Conservation (phyloP, 2,329 filamentous ascomycete species). For the Fusarium veterinarium region DNA sequence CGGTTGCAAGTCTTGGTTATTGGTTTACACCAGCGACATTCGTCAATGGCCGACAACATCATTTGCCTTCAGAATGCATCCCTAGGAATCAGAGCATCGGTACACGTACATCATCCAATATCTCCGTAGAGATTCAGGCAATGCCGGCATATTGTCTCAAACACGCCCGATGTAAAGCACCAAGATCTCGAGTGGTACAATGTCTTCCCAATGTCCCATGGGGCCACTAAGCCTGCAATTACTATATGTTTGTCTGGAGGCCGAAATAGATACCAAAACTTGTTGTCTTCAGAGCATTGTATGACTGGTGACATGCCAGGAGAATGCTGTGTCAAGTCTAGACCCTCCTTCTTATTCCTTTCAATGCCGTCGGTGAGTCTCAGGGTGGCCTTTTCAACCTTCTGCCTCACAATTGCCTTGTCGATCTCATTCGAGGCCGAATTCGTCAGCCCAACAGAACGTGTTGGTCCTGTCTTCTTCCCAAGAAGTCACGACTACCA, state of each 20-base stretch:
- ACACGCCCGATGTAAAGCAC: neutral
- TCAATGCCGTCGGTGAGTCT: conserved; percentile 21
- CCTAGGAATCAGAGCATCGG: neutral
- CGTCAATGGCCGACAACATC: neutral
- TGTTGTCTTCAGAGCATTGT: neutral
- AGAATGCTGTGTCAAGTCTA: conserved; percentile 31
- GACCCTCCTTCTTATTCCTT: conserved; percentile 21
- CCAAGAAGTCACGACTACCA: neutral
- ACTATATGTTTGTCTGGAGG: neutral
- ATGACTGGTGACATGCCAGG: neutral
- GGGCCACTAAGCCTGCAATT: neutral
- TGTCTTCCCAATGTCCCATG: neutral
- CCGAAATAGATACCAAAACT: neutral
- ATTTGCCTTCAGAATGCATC: neutral
- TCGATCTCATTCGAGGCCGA: neutral
- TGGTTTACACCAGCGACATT: neutral
- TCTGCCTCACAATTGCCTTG: neutral
- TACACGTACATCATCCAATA: neutral
- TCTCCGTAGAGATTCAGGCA: neutral
- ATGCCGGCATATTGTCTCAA: neutral
- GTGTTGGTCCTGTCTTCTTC: neutral
- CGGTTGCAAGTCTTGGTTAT: neutral
- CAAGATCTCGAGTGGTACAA: neutral
- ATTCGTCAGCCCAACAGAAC: neutral
- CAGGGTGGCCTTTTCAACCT: neutral